Evolutionary conservation across 2,329 filamentous ascomycete genomes (phyloP).

Genomic region (Nemania abortiva): DNA sequence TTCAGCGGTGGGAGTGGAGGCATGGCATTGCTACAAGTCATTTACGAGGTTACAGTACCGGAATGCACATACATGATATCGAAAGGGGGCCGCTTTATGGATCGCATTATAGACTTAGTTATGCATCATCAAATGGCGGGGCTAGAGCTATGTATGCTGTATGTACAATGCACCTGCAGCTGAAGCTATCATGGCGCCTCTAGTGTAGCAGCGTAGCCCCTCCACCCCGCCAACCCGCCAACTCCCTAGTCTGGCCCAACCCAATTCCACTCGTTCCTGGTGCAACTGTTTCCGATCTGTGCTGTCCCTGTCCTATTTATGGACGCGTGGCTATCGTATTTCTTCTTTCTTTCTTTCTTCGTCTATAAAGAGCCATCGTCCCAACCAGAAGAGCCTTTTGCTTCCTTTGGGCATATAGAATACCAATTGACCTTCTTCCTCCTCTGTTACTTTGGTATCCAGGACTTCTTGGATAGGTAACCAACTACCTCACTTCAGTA

Average conservation of each 20-base stretch:
- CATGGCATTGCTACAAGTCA: conserved; percentile 21
- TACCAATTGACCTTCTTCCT: conserved; percentile 12
- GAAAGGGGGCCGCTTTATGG: not conserved
- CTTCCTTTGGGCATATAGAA: conserved; percentile 8
- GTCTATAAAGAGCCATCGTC: conserved; percentile 31
- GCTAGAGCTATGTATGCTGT: not conserved
- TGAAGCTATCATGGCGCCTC: conserved; percentile 27
- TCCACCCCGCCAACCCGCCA: conserved; percentile 31
- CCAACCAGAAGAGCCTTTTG: not conserved
- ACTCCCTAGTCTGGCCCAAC: conserved; percentile 24
- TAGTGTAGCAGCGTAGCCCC: conserved; percentile 7
- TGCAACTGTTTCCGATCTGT: conserved; percentile 22
- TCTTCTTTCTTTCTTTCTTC: conserved; percentile 9
- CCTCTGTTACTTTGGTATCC: conserved; percentile 1
- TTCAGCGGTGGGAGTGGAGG: conserved; percentile 27
- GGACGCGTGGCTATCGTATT: conserved; percentile 19
- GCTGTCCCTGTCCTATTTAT: conserved; percentile 29
- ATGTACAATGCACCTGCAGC: conserved; percentile 37
- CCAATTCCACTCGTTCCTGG: conserved; percentile 26
- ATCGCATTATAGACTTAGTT: not conserved
- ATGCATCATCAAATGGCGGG: conserved; percentile 35
- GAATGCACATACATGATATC: too few relatives aligned
- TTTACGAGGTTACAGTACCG: conserved; percentile 1
- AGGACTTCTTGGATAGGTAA: conserved; percentile 6
- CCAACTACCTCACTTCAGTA: not conserved